These are phyloP conservation scores for Coniochaeta hoffmannii DNA, from an alignment of 2,329 filamentous ascomycete genomes.

Conservation along the genomic window DNA sequence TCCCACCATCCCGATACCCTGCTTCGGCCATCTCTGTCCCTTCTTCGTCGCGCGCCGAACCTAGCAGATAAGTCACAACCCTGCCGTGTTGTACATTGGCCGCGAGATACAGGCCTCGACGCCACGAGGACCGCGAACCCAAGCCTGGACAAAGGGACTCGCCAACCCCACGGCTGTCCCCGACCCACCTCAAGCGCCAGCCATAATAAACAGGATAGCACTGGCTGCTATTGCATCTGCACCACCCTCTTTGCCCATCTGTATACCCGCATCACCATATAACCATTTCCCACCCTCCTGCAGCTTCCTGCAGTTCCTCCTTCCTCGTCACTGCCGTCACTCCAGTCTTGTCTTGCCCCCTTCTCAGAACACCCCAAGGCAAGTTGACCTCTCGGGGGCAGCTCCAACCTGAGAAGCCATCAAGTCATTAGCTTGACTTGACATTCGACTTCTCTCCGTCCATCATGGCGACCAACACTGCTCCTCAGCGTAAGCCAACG, in stretches of 20 bases:
- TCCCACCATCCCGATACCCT: too few species aligned
- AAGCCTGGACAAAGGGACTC: background rate
- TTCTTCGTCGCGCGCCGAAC: background rate
- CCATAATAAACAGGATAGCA: slow-evolving; percentile 12
- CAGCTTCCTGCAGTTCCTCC: slow-evolving; percentile 17
- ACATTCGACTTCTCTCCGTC: slow-evolving; percentile 8
- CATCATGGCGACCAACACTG: slow-evolving; percentile 7
- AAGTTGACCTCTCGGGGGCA: slow-evolving; percentile 22
- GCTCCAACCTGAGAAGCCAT: slow-evolving; percentile 19
- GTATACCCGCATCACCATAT: slow-evolving; percentile 16
- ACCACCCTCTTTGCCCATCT: slow-evolving; percentile 6
- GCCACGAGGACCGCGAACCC: slow-evolving; percentile 3
- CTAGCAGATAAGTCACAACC: background rate
- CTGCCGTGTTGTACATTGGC: background rate
- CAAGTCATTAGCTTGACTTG: slow-evolving; percentile 39
- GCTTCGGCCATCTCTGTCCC: background rate
- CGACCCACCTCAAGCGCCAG: slow-evolving; percentile 4
- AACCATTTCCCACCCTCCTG: slow-evolving; percentile 19
- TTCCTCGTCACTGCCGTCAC: slow-evolving; percentile 25
- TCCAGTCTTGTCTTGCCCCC: slow-evolving; percentile 10
- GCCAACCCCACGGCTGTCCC: background rate
- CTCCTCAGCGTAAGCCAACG: slow-evolving; percentile 37
- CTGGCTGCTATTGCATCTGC: slow-evolving; percentile 14
- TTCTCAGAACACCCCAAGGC: slow-evolving; percentile 21
- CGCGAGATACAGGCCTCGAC: background rate